Evolutionary conservation across 1,284 basidiomycete species (phyloP).

Genomic region (Trichosporon sp.): DNA sequence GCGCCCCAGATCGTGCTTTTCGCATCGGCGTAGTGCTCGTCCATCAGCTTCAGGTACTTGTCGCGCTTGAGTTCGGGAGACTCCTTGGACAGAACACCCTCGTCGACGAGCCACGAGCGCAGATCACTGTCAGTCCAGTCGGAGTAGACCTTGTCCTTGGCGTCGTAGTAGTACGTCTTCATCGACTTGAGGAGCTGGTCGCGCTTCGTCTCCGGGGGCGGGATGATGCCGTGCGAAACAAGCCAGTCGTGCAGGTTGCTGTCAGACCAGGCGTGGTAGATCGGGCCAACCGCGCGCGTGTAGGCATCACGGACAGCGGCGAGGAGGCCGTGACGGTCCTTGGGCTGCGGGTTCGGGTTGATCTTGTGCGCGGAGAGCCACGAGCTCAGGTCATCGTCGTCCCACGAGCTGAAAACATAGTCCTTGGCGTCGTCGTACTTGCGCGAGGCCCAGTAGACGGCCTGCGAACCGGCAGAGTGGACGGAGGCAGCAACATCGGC

Average conservation of each 20-base stretch:
- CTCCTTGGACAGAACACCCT: constrained; percentile 35
- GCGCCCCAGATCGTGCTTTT: constrained; percentile 63
- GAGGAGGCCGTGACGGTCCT: constrained; percentile 63
- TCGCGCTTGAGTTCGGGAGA: constrained; percentile 46
- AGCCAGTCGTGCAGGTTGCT: constrained; percentile 84
- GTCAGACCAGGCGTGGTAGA: constrained; percentile 80
- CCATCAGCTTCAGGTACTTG: constrained; percentile 67
- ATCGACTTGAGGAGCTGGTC: constrained; percentile 66
- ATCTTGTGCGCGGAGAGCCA: constrained; percentile 72
- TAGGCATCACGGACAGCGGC: constrained; percentile 65
- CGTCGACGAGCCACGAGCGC: constrained; percentile 50
- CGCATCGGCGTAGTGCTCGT: constrained; percentile 67
- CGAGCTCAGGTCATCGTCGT: constrained; percentile 57
- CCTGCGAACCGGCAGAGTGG: constrained; percentile 43
- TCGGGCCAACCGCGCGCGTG: constrained; percentile 55
- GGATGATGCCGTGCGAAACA: constrained; percentile 64
- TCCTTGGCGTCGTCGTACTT: constrained; percentile 68
- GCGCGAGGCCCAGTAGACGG: constrained; percentile 51
- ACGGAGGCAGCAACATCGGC: constrained; percentile 52
- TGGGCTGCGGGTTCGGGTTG: constrained; percentile 60
- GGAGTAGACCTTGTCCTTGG: constrained; percentile 59
- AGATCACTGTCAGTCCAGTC: constrained; percentile 56
- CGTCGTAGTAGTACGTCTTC: constrained; percentile 70
- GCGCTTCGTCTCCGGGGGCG: constrained; percentile 57
- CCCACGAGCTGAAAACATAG: constrained; percentile 82